phyloP scores from a whole-genome alignment of 1,284 basidiomycete species.

The Moesziomyces sp. region DNA sequence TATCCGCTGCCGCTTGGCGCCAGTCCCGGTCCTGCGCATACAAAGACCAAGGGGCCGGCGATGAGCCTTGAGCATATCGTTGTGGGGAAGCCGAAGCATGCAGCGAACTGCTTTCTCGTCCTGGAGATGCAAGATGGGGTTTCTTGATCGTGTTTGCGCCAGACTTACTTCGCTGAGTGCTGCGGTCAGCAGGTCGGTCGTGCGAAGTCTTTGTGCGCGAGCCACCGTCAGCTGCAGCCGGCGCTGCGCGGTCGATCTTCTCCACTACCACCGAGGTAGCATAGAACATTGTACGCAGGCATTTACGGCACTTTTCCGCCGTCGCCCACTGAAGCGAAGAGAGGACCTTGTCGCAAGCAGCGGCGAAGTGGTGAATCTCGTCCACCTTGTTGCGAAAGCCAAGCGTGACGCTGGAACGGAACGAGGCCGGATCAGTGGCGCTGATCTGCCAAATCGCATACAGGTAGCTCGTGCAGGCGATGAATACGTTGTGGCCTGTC shows the following conservation, averaged over 20 bases:
- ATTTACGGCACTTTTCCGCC: constrained; percentile 49
- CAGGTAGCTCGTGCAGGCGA: constrained; percentile 43
- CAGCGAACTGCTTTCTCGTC: not conserved
- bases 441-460: constrained; percentile 51
- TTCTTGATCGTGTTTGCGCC: constrained; percentile 1
- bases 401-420: constrained; percentile 34
- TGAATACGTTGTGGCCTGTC: constrained; percentile 50
- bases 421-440: constrained; percentile 34
- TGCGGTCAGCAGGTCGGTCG: not conserved
- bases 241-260: constrained; percentile 38
- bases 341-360: constrained; percentile 44
- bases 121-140: not conserved
- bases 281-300: constrained; percentile 47
- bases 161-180: not conserved
- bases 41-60: constrained; percentile 17
- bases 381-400: constrained; percentile 46
- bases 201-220: not conserved
- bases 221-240: constrained; percentile 3
- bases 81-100: constrained; percentile 1
- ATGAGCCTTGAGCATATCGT: not conserved
- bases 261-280: constrained; percentile 45
- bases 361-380: constrained; percentile 48
- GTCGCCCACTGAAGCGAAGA: constrained; percentile 48
- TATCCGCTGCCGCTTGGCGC: constrained; percentile 10
- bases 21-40: constrained; percentile 39